Evolutionary conservation across 2,329 filamentous ascomycete genomes (phyloP).

Genomic region (Cladosporium sphaerospermum): DNA sequence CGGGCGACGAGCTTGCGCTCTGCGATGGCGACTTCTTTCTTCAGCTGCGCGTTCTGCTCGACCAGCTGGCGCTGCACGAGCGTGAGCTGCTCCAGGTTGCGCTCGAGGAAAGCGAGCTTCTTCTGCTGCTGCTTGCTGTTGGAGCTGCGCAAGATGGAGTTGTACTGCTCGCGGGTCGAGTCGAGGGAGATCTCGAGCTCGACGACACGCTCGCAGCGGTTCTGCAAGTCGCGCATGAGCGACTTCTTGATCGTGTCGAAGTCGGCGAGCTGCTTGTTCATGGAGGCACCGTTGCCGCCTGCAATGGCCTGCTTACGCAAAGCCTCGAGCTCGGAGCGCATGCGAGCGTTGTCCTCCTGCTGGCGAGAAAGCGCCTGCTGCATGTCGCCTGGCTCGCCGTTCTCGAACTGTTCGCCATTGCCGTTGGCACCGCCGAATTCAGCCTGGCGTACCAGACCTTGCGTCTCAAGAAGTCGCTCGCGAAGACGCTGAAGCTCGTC

Average conservation of each 20-base stretch:
- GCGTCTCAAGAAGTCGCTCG: conserved; percentile 75
- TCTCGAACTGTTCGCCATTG: conserved; percentile 46
- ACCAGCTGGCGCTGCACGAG: conserved; percentile 96
- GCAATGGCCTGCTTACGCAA: conserved; percentile 66
- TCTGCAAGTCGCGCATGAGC: conserved; percentile 96
- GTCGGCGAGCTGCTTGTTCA: conserved; percentile 96
- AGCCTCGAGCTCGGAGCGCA: conserved; percentile 75
- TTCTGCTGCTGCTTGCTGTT: conserved; percentile 99
- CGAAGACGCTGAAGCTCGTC: conserved; percentile 75
- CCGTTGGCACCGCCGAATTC: conserved; percentile 71
- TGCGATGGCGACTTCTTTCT: conserved; percentile 98
- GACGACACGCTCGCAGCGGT: conserved; percentile 92
- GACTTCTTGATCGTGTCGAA: conserved; percentile 99
- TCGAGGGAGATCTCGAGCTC: conserved; percentile 97
- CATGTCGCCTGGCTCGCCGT: conserved; percentile 53
- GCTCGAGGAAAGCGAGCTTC: conserved; percentile 99
- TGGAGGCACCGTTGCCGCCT: conserved; percentile 61
- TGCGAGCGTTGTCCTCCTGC: conserved; percentile 71
- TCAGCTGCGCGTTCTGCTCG: conserved; percentile 92
- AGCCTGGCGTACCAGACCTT: conserved; percentile 86
- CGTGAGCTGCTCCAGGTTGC: conserved; percentile 95
- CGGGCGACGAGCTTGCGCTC: conserved; percentile 94
- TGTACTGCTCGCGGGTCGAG: conserved; percentile 97
- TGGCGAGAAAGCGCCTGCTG: conserved; percentile 70
- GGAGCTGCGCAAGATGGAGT: conserved; percentile 91